A percentile compares a stretch with the other conserved stretches of the same genome.
Evolutionary conservation across 495 filamentous ascomycete genomes (phyloP).

Genomic region (Neurospora sp.): DNA sequence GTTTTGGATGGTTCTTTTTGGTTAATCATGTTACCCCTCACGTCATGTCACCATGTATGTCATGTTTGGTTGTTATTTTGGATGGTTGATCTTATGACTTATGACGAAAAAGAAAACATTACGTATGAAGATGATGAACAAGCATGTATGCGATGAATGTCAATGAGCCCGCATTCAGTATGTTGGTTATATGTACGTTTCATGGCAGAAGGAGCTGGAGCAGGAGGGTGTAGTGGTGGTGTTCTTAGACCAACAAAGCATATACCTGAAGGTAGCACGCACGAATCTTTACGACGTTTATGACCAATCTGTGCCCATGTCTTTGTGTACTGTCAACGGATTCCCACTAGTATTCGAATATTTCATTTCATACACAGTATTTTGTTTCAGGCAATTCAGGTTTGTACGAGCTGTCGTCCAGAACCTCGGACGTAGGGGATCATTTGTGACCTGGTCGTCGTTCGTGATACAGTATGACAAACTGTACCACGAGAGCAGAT

Average conservation of each 20-base stretch:
- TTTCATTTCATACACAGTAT: too few species aligned
- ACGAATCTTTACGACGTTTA: not conserved
- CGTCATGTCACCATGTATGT: not conserved
- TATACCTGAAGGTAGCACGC: not conserved
- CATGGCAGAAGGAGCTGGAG: not conserved
- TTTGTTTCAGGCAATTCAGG: not conserved
- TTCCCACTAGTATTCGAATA: too few species aligned
- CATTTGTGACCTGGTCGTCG: not conserved
- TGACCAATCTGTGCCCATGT: not conserved
- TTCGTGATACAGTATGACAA: not conserved
- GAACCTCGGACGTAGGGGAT: not conserved
- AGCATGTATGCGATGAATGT: not conserved
- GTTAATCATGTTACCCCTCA: not conserved
- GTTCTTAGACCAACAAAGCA: not conserved
- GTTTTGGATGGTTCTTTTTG: not conserved
- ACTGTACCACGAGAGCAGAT: not conserved
- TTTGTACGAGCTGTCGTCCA: not conserved
- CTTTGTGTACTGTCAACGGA: not conserved
- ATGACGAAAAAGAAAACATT: not conserved
- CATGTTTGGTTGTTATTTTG: not conserved
- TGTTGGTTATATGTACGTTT: not conserved
- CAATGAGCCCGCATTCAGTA: not conserved
- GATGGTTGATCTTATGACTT: not conserved
- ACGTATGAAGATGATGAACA: not conserved
- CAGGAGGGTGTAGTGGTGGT: not conserved